Evolutionary conservation across 768 basidiomycete genomes (phyloP).

Genomic region (Termitomyces sp.): DNA sequence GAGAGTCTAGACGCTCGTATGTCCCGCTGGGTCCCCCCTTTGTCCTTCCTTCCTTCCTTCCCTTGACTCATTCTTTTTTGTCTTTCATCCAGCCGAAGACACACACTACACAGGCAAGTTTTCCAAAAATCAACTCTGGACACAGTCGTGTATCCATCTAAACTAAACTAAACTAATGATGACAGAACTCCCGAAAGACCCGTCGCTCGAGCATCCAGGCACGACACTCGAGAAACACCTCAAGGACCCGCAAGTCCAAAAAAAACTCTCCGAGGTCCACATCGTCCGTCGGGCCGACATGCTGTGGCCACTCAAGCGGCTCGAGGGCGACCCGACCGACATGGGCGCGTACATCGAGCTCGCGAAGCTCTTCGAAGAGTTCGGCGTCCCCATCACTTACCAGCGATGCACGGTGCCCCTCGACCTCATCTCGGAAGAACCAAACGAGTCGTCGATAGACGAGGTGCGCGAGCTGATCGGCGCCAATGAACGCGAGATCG

Average conservation of each 20-base stretch:
- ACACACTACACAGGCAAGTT: background rate
- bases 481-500: background rate
- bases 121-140: no score
- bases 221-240: background rate
- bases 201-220: background rate
- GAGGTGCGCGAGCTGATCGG: background rate
- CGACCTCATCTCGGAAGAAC: background rate
- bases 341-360: background rate
- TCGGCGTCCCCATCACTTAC: background rate
- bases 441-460: background rate
- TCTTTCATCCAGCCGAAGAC: background rate
- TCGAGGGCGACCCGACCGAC: background rate
- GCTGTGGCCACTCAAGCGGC: background rate
- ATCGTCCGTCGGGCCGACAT: background rate
- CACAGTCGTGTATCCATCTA: background rate
- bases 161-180: no score
- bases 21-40: background rate
- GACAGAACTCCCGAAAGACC: slow-evolving; percentile 2
- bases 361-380: background rate
- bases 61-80: background rate
- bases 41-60: background rate
- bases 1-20: background rate
- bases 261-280: background rate
- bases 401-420: background rate
- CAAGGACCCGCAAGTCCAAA: background rate